Evolutionary conservation across 495 filamentous ascomycete genomes (phyloP).

Genomic region (Amphirosellinia nigrospora): DNA sequence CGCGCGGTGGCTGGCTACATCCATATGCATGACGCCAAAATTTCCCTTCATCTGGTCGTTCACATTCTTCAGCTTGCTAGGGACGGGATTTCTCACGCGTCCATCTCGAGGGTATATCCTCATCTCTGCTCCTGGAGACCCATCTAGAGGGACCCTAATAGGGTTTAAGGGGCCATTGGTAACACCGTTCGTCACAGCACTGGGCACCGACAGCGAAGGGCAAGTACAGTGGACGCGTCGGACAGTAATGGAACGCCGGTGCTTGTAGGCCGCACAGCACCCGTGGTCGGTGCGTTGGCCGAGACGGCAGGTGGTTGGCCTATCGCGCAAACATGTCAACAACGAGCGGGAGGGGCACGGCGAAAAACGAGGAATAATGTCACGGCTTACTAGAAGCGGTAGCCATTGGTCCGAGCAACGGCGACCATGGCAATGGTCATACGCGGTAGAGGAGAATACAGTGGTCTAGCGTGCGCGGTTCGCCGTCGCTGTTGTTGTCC

Average conservation of each 20-base stretch:
- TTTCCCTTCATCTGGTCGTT: conserved; percentile 64
- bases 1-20: conserved; percentile 51
- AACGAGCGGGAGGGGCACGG: conserved; percentile 6
- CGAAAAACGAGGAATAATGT: conserved; percentile 5
- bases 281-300: conserved; percentile 36
- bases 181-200: conserved; percentile 30
- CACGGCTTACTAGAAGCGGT: conserved; percentile 39
- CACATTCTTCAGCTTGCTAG: conserved; percentile 62
- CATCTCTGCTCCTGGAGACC: conserved; percentile 36
- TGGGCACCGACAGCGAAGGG: conserved; percentile 31
- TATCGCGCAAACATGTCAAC: conserved; percentile 33
- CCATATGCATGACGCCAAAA: conserved; percentile 65
- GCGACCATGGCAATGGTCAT: conserved; percentile 39
- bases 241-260: conserved; percentile 29
- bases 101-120: conserved; percentile 52
- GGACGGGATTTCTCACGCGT: conserved; percentile 61
- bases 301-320: conserved; percentile 40
- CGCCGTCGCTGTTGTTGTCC: not conserved
- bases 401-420: conserved; percentile 39
- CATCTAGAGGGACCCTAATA: conserved; percentile 34
- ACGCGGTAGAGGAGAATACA: conserved; percentile 6
- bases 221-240: conserved; percentile 33
- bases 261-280: conserved; percentile 28
- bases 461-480: conserved; percentile 22
- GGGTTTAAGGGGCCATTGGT: conserved; percentile 32